Percentiles rank a stretch among this genome's conserved stretches.
Conservation (phyloP, 352 stramenopile genomes). For the Phytopythium ostracodes region DNA sequence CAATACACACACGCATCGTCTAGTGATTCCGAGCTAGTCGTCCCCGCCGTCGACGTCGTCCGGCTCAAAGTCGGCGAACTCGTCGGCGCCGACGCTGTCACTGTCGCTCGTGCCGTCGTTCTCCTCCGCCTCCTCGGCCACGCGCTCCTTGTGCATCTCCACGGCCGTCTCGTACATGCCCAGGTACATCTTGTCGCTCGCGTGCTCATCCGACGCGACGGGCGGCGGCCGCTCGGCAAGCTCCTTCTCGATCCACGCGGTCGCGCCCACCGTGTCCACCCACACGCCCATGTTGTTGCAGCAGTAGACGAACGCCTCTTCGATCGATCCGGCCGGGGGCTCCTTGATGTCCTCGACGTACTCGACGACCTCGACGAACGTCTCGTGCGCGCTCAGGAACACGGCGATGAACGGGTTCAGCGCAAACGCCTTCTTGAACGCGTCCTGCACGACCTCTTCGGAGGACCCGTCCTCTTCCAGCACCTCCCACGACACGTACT, state of each 20-base stretch:
- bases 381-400: constrained; percentile 73
- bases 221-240: constrained; percentile 44
- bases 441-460: constrained; percentile 67
- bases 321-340: constrained; percentile 62
- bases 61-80: constrained; percentile 46
- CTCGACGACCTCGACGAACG: constrained; percentile 78
- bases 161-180: constrained; percentile 86
- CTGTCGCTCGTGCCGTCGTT: constrained; percentile 25
- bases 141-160: constrained; percentile 80
- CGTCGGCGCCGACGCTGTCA: constrained; percentile 30
- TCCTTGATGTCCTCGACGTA: constrained; percentile 83
- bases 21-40: constrained; percentile 16
- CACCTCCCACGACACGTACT: constrained; percentile 88
- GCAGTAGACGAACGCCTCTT: constrained; percentile 81
- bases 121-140: constrained; percentile 29
- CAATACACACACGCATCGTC: neutral
- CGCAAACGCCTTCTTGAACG: constrained; percentile 61
- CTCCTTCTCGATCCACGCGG: constrained; percentile 83
- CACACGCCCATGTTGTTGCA: constrained; percentile 80
- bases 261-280: constrained; percentile 78
- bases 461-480: constrained; percentile 78
- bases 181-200: constrained; percentile 76
- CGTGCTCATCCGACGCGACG: constrained; percentile 47
- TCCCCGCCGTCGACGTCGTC: constrained; percentile 55
- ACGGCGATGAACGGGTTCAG: constrained; percentile 85